These are phyloP conservation scores for Cercophora newfieldiana DNA, from an alignment of 495 filamentous ascomycete genomes.

Conservation along the genomic window DNA sequence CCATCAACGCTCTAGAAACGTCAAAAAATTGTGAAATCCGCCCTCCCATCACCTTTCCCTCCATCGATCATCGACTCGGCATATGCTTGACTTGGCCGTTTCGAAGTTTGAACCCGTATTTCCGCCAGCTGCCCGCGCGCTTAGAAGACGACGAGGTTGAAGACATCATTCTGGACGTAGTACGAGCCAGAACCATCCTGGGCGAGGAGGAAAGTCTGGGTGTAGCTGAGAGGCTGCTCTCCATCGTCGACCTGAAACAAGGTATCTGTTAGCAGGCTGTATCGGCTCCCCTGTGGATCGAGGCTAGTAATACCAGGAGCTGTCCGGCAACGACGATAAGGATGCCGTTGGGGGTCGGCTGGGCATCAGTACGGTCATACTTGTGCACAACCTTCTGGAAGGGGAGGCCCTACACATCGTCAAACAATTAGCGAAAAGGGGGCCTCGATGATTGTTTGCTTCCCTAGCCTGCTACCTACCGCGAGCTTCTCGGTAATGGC, in stretches of 20 bases:
- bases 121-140: background rate
- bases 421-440: conserved; percentile 11
- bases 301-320: conserved; percentile 63
- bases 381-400: conserved; percentile 78
- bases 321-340: conserved; percentile 83
- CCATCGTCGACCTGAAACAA: conserved; percentile 72
- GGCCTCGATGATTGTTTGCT: background rate
- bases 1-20: conserved; percentile 5
- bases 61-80: background rate
- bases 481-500: conserved; percentile 74
- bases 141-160: conserved; percentile 72
- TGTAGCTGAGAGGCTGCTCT: conserved; percentile 77
- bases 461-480: conserved; percentile 45
- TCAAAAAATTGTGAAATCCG: background rate
- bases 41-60: background rate
- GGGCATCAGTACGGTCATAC: conserved; percentile 69
- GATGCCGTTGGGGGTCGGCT: conserved; percentile 66
- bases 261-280: conserved; percentile 11
- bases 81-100: background rate
- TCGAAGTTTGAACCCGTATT: background rate
- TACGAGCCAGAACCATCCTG: conserved; percentile 68
- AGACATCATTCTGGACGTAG: conserved; percentile 90
- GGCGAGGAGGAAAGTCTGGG: conserved; percentile 79
- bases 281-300: background rate
- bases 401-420: conserved; percentile 60